These are phyloP conservation scores for Glebionis coronaria DNA, from an alignment of 129 eudicot species.

Conservation along the genomic window DNA sequence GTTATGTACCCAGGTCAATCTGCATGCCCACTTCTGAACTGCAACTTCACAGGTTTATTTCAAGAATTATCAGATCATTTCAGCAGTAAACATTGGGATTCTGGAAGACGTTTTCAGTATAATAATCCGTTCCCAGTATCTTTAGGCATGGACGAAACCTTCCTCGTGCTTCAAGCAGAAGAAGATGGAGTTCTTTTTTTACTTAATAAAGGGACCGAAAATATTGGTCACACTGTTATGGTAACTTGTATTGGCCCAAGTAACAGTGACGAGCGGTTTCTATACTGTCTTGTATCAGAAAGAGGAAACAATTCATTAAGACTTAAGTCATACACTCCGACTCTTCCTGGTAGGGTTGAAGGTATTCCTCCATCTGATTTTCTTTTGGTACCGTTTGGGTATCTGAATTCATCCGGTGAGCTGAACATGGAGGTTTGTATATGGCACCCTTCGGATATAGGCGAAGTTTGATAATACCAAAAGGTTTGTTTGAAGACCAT, in stretches of 20 bases:
- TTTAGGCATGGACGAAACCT: slow-evolving; percentile 55
- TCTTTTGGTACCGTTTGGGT: slow-evolving; percentile 59
- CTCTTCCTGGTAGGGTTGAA: slow-evolving; percentile 63
- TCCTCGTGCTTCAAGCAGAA: slow-evolving; percentile 72
- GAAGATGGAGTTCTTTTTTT: slow-evolving; percentile 67
- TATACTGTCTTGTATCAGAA: slow-evolving; percentile 59
- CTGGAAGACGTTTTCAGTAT: slow-evolving; percentile 67
- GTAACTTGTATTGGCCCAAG: slow-evolving; percentile 62
- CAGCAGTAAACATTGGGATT: slow-evolving; percentile 69
- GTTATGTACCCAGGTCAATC: slow-evolving; percentile 38
- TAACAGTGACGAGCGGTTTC: slow-evolving; percentile 48
- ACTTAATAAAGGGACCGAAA: slow-evolving; percentile 68
- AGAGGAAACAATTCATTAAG: slow-evolving; percentile 62
- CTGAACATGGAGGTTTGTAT: slow-evolving; percentile 70
- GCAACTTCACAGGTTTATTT: slow-evolving; percentile 56
- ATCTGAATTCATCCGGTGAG: slow-evolving; percentile 46
- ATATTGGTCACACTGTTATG: slow-evolving; percentile 55
- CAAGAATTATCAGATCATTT: slow-evolving; percentile 55
- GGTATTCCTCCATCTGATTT: slow-evolving; percentile 61
- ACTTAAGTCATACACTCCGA: slow-evolving; percentile 54
- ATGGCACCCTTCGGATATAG: slow-evolving; percentile 54
- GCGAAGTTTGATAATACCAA: slow-evolving; percentile 35
- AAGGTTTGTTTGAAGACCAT: neutral
- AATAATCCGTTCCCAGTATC: slow-evolving; percentile 51
- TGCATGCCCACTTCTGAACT: slow-evolving; percentile 57